Evolutionary conservation across 2,329 filamentous ascomycete genomes (phyloP), one percentile per base, ranked within the genome.

Genomic region (Metarhizium brunneum): DNA sequence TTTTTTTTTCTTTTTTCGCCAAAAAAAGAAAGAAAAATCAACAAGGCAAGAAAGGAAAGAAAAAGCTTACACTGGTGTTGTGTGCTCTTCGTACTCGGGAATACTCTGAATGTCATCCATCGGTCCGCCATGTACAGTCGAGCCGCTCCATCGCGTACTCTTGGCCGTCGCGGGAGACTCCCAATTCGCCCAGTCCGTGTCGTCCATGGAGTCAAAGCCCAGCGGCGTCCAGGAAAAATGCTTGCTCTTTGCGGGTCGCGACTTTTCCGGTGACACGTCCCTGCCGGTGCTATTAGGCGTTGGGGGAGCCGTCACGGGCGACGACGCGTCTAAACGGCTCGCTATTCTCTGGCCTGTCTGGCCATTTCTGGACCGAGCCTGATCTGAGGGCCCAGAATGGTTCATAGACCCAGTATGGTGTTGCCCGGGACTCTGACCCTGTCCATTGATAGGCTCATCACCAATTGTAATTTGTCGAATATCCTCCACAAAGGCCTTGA

Each of bases 401-500:
- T 55, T 57, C 45, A 53, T 54, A n/a, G 60, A 54, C 10, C 42
- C 51, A 16, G n/a, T 35, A 11, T 48, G 56, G 29, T 16, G 40
- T 36, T 52, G 54, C 53, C 56, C 49, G 3, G 38, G 40, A 45
- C 29, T 56, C 36, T 58, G 54, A 40, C 60, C 13, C 35, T 68
- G 67, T 14, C 83, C 85, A 58, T 78, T 84, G 59, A 90, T 83
- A 16, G 85, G 89, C 73, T 99, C 94, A 54, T 99, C 94, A 29
- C 94, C 94, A 6, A 99, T 91, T 0, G 94, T 96, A 14, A 92
- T 95, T 71, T 97, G 94, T 61, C 92, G 82, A 50, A 99, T 84
- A 67, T 99, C 94, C 68, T 97, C 94, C 57, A 96, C 84, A 71
- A 99, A 99, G 1, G 90, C 96, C 84, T 88, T 92, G 51, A 99